Evolutionary conservation across 2,329 filamentous ascomycete genomes (phyloP).

Genomic region (Sarocladium kiliense): DNA sequence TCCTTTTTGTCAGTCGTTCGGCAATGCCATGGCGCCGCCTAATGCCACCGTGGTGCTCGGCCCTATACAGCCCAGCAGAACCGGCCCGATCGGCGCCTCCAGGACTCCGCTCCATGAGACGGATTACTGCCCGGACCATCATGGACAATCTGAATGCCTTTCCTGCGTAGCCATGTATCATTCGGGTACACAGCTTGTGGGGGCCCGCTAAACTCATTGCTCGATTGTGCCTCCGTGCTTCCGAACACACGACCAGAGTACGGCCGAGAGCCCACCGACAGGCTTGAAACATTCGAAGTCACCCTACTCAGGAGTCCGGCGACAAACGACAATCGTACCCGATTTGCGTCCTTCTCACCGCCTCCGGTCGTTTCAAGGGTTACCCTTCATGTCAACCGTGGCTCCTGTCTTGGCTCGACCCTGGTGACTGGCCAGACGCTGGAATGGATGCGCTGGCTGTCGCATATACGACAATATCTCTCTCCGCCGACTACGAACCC

Average conservation of each 20-base stretch:
- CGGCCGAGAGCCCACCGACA: constrained; percentile 31
- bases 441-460: neutral
- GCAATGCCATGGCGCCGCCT: neutral
- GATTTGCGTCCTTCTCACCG: neutral
- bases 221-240: constrained; percentile 13
- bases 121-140: neutral
- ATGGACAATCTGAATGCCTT: neutral
- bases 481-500: neutral
- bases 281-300: constrained; percentile 23
- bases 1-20: constrained; percentile 9
- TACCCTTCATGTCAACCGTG: neutral
- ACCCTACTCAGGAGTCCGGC: neutral
- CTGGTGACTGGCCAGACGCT: neutral
- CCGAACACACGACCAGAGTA: constrained; percentile 24
- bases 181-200: constrained; percentile 22
- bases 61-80: neutral
- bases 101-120: neutral
- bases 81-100: neutral
- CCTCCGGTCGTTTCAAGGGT: neutral
- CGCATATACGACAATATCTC: neutral
- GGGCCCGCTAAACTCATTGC: constrained; percentile 24
- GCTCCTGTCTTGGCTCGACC: neutral
- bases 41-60: neutral
- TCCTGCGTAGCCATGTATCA: constrained; percentile 5
- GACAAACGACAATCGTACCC: neutral